Conservation (phyloP, 2,329 filamentous ascomycete species). For the Ilyonectria robusta region DNA sequence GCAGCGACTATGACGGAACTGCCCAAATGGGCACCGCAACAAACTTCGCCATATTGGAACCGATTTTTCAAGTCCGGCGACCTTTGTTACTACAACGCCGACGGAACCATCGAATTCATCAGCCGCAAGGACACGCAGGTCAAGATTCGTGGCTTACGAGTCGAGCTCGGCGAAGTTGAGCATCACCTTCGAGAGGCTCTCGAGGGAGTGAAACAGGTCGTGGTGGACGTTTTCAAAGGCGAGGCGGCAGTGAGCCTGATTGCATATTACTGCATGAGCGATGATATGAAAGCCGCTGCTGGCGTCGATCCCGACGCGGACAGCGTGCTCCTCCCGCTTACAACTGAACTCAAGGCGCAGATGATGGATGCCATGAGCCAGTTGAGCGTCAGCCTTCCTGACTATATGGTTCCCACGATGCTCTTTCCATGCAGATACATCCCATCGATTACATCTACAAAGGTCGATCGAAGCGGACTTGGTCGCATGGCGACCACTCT, state of each 20-base stretch:
- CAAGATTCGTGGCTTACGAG: conserved; percentile 68
- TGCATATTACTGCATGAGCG: background rate
- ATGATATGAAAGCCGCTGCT: background rate
- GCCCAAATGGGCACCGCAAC: conserved; percentile 30
- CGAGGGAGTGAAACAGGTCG: background rate
- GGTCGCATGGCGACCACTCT: conserved; percentile 6
- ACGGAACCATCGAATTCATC: conserved; percentile 58
- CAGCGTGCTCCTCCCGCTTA: background rate
- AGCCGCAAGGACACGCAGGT: conserved; percentile 69
- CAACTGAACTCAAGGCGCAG: background rate
- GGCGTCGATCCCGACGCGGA: background rate
- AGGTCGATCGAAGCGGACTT: conserved; percentile 34
- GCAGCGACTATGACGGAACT: conserved; percentile 50
- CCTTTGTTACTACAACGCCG: conserved; percentile 42
- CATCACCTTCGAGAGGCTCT: conserved; percentile 18
- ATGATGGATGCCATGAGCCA: background rate
- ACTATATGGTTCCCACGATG: conserved; percentile 38
- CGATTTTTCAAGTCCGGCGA: conserved; percentile 45
- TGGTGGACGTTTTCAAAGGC: conserved; percentile 15
- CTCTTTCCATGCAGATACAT: conserved; percentile 31
- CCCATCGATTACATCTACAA: conserved; percentile 34
- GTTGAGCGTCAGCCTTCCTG: conserved; percentile 21
- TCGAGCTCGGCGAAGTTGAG: conserved; percentile 57
- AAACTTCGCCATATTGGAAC: conserved; percentile 28
- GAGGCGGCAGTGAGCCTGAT: background rate